These are phyloP conservation scores for Globisporangium spinosum DNA, from an alignment of 352 stramenopile species.

Conservation along the genomic window DNA sequence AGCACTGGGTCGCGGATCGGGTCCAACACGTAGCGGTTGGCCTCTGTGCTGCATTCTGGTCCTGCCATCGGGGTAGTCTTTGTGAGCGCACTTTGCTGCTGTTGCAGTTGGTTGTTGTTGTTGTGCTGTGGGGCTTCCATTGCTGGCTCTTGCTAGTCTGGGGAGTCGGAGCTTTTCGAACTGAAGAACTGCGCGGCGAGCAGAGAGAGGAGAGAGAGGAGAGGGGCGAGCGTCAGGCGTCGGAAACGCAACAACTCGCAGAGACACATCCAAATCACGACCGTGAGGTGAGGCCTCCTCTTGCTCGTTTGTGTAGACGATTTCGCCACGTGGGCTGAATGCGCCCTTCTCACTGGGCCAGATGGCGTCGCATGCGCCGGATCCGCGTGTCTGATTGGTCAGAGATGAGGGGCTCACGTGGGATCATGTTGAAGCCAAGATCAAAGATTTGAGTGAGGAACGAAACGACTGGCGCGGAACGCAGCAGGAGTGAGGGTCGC, in stretches of 20 bases:
- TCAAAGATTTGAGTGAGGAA: not conserved
- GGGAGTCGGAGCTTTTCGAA: not conserved
- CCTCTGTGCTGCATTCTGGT: not conserved
- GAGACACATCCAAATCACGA: not conserved
- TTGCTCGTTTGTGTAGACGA: not conserved
- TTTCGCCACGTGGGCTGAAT: not conserved
- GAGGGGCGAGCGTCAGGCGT: not conserved
- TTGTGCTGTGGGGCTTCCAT: not conserved
- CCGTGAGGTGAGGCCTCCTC: not conserved
- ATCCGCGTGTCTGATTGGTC: not conserved
- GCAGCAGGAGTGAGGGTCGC: not conserved
- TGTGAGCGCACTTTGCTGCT: not conserved
- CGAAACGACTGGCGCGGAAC: slow-evolving; percentile 3
- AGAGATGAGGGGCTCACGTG: not conserved
- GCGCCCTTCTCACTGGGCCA: not conserved
- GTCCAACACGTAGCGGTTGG: slow-evolving; percentile 40
- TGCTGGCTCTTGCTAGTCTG: not conserved
- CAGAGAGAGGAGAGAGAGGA: not conserved
- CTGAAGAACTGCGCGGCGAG: not conserved
- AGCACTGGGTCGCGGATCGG: slow-evolving; percentile 82
- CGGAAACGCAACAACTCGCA: not conserved
- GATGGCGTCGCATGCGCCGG: not conserved
- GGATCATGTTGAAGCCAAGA: slow-evolving; percentile 5
- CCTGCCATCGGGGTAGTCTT: not conserved
- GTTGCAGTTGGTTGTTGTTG: not conserved